Percentiles rank a stretch among this genome's conserved stretches.
phyloP scores from a whole-genome alignment of 2,329 filamentous ascomycete species.

The Aspergillus bombycis region DNA sequence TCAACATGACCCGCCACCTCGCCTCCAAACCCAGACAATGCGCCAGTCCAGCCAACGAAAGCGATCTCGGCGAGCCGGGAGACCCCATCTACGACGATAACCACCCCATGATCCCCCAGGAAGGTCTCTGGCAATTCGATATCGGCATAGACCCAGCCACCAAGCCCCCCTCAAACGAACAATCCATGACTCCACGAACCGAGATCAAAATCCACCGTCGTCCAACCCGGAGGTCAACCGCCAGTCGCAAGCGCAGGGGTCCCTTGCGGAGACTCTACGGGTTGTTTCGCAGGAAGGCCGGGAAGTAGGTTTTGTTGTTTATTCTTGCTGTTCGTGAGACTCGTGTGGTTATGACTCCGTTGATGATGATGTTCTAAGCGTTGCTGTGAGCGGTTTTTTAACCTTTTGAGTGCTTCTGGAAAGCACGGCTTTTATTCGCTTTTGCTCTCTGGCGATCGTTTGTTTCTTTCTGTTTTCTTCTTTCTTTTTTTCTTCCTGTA shows the following conservation, averaged over 20 bases:
- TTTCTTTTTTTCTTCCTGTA: neutral
- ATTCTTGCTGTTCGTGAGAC: neutral
- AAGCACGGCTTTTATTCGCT: neutral
- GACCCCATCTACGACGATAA: constrained; percentile 22
- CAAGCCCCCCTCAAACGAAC: neutral
- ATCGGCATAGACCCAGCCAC: neutral
- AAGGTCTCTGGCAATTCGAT: neutral
- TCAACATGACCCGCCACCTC: constrained; percentile 17
- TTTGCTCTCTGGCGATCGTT: neutral
- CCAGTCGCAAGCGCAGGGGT: neutral
- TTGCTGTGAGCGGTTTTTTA: neutral
- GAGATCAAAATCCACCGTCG: constrained; percentile 1
- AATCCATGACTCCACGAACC: neutral
- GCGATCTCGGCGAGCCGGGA: constrained; percentile 37
- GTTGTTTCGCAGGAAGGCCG: neutral
- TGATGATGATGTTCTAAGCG: neutral
- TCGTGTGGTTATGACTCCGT: neutral
- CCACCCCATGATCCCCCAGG: neutral
- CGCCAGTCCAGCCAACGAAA: constrained; percentile 27
- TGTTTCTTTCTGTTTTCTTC: neutral
- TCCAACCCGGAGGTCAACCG: neutral
- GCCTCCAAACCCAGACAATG: constrained; percentile 19
- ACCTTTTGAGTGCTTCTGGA: neutral
- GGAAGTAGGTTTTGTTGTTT: neutral
- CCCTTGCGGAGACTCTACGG: neutral